phyloP scores from a whole-genome alignment of 2,329 filamentous ascomycete species.

The Hypomyces perniciosus region DNA sequence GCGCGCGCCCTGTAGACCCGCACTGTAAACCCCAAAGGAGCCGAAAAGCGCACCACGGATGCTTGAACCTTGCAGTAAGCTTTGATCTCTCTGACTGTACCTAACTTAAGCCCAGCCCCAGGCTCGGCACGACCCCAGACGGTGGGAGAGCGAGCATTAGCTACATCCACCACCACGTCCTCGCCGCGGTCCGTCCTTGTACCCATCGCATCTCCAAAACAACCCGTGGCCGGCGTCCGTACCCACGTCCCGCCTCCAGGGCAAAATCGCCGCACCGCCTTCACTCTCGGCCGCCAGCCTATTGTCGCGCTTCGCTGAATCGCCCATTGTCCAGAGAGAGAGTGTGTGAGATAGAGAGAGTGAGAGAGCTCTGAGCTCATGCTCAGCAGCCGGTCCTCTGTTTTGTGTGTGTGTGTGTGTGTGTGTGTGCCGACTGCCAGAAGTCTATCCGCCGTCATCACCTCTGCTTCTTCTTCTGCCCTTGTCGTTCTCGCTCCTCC shows the following conservation, averaged over 20 bases:
- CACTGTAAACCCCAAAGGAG: no score
- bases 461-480: no score
- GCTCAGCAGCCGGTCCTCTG: not conserved
- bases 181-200: not conserved
- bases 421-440: no score
- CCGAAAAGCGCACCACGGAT: no score
- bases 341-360: not conserved
- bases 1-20: no score
- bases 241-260: constrained; percentile 12
- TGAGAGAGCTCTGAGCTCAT: constrained; percentile 2
- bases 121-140: no score
- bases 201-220: constrained; percentile 10
- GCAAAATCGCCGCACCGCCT: constrained; percentile 7
- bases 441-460: no score
- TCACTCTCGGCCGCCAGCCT: constrained; percentile 3
- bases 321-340: constrained; percentile 2
- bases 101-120: no score
- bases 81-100: no score
- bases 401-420: not conserved
- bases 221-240: constrained; percentile 11
- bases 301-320: constrained; percentile 8
- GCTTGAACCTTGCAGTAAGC: no score
- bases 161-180: constrained; percentile 7
- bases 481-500: not conserved
- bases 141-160: no score